Evolutionary conservation across 331 rosid genomes (phyloP).

Genomic region (Pyrus hybrid): DNA sequence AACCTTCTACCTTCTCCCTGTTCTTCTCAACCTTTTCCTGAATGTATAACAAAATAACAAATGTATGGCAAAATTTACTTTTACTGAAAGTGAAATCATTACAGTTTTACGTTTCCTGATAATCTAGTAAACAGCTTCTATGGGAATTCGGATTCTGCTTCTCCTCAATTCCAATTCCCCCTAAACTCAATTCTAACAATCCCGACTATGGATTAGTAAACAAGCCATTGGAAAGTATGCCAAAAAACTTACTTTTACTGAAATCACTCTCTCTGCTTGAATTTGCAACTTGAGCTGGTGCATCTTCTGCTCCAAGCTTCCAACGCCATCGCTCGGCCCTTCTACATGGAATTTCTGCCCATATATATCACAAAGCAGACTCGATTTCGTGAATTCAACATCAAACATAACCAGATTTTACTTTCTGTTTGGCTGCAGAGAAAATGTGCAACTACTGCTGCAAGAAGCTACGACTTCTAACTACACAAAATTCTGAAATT

Average conservation of each 20-base stretch:
- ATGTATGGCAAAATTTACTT: constrained; percentile 30
- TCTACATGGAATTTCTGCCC: constrained; percentile 39
- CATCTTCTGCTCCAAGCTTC: constrained; percentile 52
- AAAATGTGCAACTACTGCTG: not conserved
- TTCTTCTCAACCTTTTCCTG: constrained; percentile 70
- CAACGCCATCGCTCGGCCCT: constrained; percentile 27
- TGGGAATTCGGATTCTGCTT: too few relatives aligned
- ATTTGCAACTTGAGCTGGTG: constrained; percentile 67
- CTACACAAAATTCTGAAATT: not conserved
- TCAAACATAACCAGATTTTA: not conserved
- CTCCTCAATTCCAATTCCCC: too few relatives aligned
- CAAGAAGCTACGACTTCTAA: not conserved
- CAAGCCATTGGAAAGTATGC: not conserved
- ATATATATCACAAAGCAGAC: not conserved
- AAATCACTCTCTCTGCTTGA: constrained; percentile 55
- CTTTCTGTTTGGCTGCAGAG: not conserved
- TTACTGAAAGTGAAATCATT: constrained; percentile 14
- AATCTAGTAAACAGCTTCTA: too few relatives aligned
- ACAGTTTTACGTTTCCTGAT: too few relatives aligned
- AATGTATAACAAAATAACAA: constrained; percentile 6
- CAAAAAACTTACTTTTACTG: constrained; percentile 40
- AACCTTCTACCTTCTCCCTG: constrained; percentile 46
- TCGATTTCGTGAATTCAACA: not conserved
- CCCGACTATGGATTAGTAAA: too few relatives aligned
- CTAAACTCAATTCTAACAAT: too few relatives aligned